phyloP scores from a whole-genome alignment of 2,329 filamentous ascomycete species.

The Hypoxylon sp. region DNA sequence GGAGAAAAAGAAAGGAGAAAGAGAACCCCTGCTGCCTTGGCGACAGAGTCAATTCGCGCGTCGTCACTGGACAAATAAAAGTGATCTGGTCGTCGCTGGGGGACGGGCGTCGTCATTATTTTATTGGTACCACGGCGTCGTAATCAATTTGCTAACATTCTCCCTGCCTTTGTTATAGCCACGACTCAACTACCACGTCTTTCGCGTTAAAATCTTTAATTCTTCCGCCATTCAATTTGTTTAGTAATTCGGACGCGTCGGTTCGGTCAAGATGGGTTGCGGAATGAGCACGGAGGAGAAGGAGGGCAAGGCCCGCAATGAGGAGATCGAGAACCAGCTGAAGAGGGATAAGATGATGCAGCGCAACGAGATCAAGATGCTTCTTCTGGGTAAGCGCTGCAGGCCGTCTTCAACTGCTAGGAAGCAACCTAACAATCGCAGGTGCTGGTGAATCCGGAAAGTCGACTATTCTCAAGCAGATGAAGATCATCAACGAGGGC shows the following conservation, averaged over 20 bases:
- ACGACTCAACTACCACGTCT: conserved; percentile 5
- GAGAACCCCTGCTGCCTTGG: background rate
- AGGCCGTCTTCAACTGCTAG: background rate
- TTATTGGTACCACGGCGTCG: background rate
- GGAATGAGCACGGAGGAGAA: conserved; percentile 99
- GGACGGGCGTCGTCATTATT: background rate
- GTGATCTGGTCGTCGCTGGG: background rate
- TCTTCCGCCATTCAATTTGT: conserved; percentile 15
- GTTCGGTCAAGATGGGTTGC: conserved; percentile 87
- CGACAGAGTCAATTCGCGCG: background rate
- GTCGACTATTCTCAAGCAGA: conserved; percentile 93
- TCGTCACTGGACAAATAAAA: background rate
- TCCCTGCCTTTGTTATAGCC: conserved; percentile 11
- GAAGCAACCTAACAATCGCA: conserved; percentile 50
- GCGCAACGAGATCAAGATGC: conserved; percentile 99
- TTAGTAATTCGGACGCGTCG: conserved; percentile 21
- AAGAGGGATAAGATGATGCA: conserved; percentile 99
- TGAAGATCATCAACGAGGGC: conserved; percentile 99
- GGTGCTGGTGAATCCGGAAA: conserved; percentile 98
- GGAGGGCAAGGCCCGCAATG: conserved; percentile 99
- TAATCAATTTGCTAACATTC: conserved; percentile 12
- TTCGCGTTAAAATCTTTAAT: conserved; percentile 13
- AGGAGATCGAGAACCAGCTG: conserved; percentile 99
- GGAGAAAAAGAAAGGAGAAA: background rate
- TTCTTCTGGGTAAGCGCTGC: conserved; percentile 82